A percentile compares a stretch with the other conserved stretches of the same genome.
Conservation (phyloP, 345 rosid genomes). For the Pseudoturritis turrita region DNA sequence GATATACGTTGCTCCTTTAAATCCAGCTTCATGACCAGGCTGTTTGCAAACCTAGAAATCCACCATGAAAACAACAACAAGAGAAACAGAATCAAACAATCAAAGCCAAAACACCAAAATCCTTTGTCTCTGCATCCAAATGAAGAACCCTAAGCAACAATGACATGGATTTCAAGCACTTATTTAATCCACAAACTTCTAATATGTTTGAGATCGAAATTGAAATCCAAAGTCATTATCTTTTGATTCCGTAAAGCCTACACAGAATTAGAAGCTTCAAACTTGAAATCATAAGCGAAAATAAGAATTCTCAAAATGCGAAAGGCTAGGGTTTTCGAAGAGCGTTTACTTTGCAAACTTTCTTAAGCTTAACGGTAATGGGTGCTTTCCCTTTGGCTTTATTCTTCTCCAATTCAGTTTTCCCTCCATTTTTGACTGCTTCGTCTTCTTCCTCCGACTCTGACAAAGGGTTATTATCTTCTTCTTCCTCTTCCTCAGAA, state of each 20-base stretch:
- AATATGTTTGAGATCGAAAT: not conserved
- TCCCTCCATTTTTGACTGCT: constrained; percentile 32
- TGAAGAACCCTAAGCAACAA: not conserved
- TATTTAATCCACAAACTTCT: not conserved
- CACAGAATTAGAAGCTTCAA: not conserved
- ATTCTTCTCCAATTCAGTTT: constrained; percentile 27
- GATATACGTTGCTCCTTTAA: constrained; percentile 86
- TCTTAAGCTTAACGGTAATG: constrained; percentile 82
- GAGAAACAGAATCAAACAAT: not conserved
- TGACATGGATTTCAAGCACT: not conserved
- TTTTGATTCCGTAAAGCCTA: not conserved
- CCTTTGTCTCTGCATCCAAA: not conserved
- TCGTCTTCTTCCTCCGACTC: constrained; percentile 35
- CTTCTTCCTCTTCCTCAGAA: constrained; percentile 53
- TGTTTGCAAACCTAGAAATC: constrained; percentile 73
- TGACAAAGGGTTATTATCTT: constrained; percentile 16
- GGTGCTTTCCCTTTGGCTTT: constrained; percentile 66
- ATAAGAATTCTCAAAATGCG: not conserved
- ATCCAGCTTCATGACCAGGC: constrained; percentile 94
- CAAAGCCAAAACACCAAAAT: not conserved
- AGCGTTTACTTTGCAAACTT: constrained; percentile 82
- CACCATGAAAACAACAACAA: constrained; percentile 8
- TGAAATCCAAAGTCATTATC: not conserved
- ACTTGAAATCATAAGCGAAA: not conserved
- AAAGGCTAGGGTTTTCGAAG: not conserved